Evolutionary conservation across 306 rosid genomes (phyloP), one percentile per base, ranked within the genome.

Genomic region (Gleditsia sinensis): DNA sequence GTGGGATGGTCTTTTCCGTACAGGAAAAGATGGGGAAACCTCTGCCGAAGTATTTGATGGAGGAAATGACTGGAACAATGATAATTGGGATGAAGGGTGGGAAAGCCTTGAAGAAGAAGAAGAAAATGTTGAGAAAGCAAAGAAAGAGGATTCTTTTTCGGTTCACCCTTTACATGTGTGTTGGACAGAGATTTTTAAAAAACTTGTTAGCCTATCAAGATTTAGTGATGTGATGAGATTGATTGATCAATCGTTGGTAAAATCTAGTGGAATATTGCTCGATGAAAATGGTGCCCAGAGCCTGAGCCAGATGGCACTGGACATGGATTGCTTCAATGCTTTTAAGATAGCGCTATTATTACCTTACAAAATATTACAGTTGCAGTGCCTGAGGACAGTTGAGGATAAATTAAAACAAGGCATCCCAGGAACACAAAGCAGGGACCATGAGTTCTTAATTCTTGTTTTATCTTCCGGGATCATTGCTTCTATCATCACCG

Each of bases 31-130:
- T 51, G 74, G 84, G 81, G 82, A 82, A 69, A 59, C 84, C 78
- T 67, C 87, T 68, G 83, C 64, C 27, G 88, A 84, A 82, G 83
- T 76, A 71, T 54, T 88, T 71, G 94, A 80, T 28, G 81, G 78
- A 72, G 95, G 87, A 74, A 88, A 88, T 83, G 90, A 82, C 78
- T 94, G 99, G 99, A 83, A 65, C 71, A 78, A n/a, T 70, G 96
- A 94, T 78, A 82, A 79, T 75, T 94, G 99, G 99, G 98, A 94
- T 8, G 99, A 94, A 74, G 96, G 98, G 56, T 94, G 99, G 99
- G 99, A 94, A 82, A 94, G 88, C 79, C 93, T 94, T 57, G 97
- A 90, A 84, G 97, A 88, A 65, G 97, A 88, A 65, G 65, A 71
- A 36, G 92, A 86, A 67, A 83, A 81, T 57, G 75, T 75, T 7